These are phyloP conservation scores for Mortierella claussenii DNA, from an alignment of 192 early-diverging fungal species.

Conservation along the genomic window DNA sequence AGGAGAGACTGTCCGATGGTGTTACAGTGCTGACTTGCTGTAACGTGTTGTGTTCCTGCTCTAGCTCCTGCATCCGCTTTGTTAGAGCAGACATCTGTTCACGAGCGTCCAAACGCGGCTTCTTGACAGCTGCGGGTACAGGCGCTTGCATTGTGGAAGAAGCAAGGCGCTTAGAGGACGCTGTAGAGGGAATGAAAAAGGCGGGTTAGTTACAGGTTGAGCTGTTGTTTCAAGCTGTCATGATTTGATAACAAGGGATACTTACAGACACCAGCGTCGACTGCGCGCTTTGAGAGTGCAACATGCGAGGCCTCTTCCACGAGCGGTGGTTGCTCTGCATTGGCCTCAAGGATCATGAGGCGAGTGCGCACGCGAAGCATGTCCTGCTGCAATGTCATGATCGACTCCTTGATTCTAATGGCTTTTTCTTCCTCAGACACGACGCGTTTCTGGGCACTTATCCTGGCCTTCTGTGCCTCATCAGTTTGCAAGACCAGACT, in stretches of 20 bases:
- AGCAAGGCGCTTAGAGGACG: no score
- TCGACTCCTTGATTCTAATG: constrained; percentile 3
- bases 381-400: constrained; percentile 6
- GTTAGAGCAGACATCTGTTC: constrained; percentile 17
- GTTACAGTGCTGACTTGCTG: neutral
- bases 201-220: no score
- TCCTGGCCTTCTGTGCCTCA: neutral
- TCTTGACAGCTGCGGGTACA: no score
- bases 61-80: constrained; percentile 29
- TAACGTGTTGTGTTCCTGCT: constrained; percentile 6
- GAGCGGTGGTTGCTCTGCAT: no score
- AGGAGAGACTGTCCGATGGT: neutral
- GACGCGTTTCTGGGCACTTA: constrained; percentile 1
- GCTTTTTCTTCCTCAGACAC: neutral
- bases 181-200: no score
- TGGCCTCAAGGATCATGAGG: constrained; percentile 14
- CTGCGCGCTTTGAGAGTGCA: no score
- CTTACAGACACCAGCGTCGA: no score
- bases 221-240: no score
- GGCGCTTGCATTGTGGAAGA: no score
- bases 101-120: constrained; percentile 4
- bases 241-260: no score
- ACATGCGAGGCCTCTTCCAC: no score
- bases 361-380: constrained; percentile 19
- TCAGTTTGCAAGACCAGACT: neutral